A percentile compares a stretch with the other conserved stretches of the same genome.
These are phyloP conservation scores for Neofusicoccum umdonicola DNA, from an alignment of 2,329 filamentous ascomycete genomes.

Conservation along the genomic window DNA sequence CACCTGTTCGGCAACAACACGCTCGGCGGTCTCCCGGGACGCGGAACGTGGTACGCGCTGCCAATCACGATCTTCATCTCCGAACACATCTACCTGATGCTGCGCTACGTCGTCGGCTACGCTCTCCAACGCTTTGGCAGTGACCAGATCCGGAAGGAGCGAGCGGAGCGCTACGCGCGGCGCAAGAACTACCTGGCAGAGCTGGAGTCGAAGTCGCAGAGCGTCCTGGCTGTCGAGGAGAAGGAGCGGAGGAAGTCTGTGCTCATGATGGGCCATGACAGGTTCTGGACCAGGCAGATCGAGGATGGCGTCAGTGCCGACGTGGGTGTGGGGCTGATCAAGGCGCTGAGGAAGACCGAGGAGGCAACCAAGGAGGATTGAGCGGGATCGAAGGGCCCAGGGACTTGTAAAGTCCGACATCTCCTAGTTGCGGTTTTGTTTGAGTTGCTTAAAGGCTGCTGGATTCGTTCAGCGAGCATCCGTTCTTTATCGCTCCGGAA, in stretches of 20 bases:
- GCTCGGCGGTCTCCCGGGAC: slow-evolving; percentile 20
- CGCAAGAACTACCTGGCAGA: slow-evolving; percentile 31
- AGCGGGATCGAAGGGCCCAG: neutral
- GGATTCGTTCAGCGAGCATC: neutral
- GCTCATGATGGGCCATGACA: slow-evolving; percentile 29
- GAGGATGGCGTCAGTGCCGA: slow-evolving; percentile 27
- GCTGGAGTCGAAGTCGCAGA: slow-evolving; percentile 23
- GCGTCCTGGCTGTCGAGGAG: slow-evolving; percentile 23
- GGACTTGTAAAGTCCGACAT: no score
- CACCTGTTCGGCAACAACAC: slow-evolving; percentile 25
- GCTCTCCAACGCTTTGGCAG: slow-evolving; percentile 29
- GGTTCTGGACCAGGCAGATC: slow-evolving; percentile 32
- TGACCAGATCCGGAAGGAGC: slow-evolving; percentile 28
- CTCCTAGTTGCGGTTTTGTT: no score
- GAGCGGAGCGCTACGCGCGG: slow-evolving; percentile 26
- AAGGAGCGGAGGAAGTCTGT: slow-evolving; percentile 32
- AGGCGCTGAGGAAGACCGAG: slow-evolving; percentile 22
- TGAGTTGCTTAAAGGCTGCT: neutral
- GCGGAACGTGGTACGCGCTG: slow-evolving; percentile 28
- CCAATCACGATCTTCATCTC: slow-evolving; percentile 32
- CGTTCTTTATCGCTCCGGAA: slow-evolving; percentile 9
- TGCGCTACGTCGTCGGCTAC: slow-evolving; percentile 29
- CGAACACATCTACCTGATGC: slow-evolving; percentile 34
- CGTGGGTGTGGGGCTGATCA: slow-evolving; percentile 28
- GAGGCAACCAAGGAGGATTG: slow-evolving; percentile 8